phyloP scores from a whole-genome alignment of 768 basidiomycete species.

The Leucogyrophana mollusca region DNA sequence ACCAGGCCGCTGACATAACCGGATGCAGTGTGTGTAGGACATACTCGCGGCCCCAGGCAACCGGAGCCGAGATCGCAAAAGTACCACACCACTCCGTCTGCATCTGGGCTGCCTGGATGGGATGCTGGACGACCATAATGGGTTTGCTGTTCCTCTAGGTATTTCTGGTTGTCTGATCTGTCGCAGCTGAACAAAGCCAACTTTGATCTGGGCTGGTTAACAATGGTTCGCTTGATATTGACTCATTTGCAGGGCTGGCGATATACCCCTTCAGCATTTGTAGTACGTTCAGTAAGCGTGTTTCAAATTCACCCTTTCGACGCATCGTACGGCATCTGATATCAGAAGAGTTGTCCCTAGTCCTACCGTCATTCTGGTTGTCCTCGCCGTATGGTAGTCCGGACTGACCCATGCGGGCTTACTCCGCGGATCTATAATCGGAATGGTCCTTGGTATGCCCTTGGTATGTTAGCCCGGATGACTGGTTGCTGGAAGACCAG shows the following conservation, averaged over 20 bases:
- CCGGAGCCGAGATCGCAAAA: constrained; percentile 30
- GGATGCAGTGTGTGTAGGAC: constrained; percentile 28
- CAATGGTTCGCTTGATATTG: neutral
- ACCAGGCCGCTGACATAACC: neutral
- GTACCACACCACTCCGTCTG: constrained; percentile 32
- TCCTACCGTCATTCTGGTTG: constrained; percentile 36
- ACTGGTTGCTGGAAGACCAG: constrained; percentile 35
- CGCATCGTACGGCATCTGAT: neutral
- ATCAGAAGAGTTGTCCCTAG: constrained; percentile 33
- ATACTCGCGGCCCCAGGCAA: constrained; percentile 29
- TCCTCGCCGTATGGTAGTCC: constrained; percentile 35
- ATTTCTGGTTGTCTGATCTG: neutral
- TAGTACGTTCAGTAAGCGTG: constrained; percentile 32
- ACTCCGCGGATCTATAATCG: constrained; percentile 31
- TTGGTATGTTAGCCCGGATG: constrained; percentile 38
- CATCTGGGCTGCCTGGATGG: constrained; percentile 37
- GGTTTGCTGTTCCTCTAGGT: constrained; percentile 1
- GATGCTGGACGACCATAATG: constrained; percentile 34
- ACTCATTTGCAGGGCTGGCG: neutral
- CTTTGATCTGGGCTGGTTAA: constrained; percentile 35
- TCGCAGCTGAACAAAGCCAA: constrained; percentile 27
- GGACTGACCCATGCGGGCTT: constrained; percentile 30
- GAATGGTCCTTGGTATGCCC: constrained; percentile 29
- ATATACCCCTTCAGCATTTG: constrained; percentile 14
- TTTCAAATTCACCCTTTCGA: neutral